phyloP scores from a whole-genome alignment of 1,139 yeast species.

The Hanseniaspora sp. region DNA sequence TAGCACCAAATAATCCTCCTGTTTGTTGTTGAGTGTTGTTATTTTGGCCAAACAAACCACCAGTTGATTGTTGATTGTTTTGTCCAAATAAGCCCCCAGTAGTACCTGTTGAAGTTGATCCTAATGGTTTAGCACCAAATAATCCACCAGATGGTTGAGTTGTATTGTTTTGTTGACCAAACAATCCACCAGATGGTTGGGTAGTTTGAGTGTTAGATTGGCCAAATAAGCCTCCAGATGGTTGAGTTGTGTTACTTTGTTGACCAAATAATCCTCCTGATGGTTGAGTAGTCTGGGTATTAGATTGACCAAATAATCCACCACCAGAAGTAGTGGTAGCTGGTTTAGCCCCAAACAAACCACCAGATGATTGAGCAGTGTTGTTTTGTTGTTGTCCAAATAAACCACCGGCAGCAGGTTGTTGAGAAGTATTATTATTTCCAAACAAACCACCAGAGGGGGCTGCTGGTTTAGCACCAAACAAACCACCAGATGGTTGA shows the following conservation, averaged over 20 bases:
- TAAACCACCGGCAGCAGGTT: conserved; percentile 20
- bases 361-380: conserved; percentile 19
- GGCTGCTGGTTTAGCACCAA: conserved; percentile 19
- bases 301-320: conserved; percentile 28
- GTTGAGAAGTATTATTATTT: conserved; percentile 11
- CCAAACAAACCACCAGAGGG: conserved; percentile 20
- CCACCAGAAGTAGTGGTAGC: too few species aligned
- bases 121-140: conserved; percentile 24
- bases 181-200: conserved; percentile 21
- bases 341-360: conserved; percentile 28
- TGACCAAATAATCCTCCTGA: conserved; percentile 29
- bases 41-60: conserved; percentile 26
- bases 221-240: conserved; percentile 27
- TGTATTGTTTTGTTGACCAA: conserved; percentile 22
- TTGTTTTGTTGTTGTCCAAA: conserved; percentile 24
- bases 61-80: conserved; percentile 19
- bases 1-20: conserved; percentile 29
- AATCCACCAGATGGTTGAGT: conserved; percentile 22
- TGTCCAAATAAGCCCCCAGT: conserved; percentile 30
- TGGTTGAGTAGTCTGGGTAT: conserved; percentile 14
- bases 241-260: conserved; percentile 23
- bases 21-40: conserved; percentile 17
- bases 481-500: conserved; percentile 20
- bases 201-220: conserved; percentile 17
- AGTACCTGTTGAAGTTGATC: conserved; percentile 21